Percentiles rank a stretch among this genome's conserved stretches.
Conservation (phyloP, 768 basidiomycete genomes). For the Amanita pallidorosea region DNA sequence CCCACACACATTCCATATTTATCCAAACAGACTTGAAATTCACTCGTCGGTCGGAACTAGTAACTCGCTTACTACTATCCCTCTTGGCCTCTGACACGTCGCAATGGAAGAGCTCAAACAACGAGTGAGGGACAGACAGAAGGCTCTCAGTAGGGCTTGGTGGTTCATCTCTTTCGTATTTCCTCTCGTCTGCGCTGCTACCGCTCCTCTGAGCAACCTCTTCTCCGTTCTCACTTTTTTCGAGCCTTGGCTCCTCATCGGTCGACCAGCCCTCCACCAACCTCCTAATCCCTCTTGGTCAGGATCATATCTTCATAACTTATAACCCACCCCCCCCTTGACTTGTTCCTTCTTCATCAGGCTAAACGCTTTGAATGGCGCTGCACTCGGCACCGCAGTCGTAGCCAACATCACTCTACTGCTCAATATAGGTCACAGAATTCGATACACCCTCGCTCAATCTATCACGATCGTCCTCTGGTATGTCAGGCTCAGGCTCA, state of each 20-base stretch:
- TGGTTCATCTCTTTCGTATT: conserved; percentile 30
- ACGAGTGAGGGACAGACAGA: background rate
- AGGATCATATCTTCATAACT: background rate
- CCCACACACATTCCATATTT: too few relatives aligned
- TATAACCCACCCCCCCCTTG: background rate
- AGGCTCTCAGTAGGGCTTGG: conserved; percentile 19
- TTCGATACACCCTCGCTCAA: conserved; percentile 24
- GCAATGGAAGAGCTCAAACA: background rate
- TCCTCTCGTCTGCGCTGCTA: conserved; percentile 29
- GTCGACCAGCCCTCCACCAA: conserved; percentile 7
- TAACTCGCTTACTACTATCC: too few relatives aligned
- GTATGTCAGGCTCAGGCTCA: too few relatives aligned
- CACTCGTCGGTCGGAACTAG: too few relatives aligned
- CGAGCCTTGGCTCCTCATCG: conserved; percentile 22
- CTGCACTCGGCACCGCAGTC: conserved; percentile 22
- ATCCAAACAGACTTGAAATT: too few relatives aligned
- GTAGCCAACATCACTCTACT: conserved; percentile 24
- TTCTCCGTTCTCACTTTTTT: conserved; percentile 26
- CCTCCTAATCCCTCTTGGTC: conserved; percentile 25
- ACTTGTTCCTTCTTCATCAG: conserved; percentile 9
- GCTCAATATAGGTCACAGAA: conserved; percentile 26
- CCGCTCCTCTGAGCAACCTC: conserved; percentile 28
- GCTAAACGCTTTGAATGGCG: conserved; percentile 20
- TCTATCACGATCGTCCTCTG: conserved; percentile 25
- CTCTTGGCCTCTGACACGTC: background rate